Base-by-base conservation (phyloP, 352 stramenopile genomes). In the Phytophthora sp. region DNA sequence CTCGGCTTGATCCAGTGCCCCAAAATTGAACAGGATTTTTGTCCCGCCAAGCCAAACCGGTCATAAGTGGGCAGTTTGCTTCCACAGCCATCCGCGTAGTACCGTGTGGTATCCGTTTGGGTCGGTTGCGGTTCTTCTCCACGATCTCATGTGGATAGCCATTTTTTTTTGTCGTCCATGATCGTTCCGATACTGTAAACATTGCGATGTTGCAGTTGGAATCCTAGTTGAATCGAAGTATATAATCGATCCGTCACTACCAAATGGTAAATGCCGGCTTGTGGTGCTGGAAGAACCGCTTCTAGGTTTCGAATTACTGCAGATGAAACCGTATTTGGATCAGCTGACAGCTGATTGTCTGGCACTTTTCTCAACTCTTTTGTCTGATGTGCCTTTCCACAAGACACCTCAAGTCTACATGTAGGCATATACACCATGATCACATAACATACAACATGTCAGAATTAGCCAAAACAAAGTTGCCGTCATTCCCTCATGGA, bases 381-480 rank as follows among this genome's bases (percentile, higher is more conserved):
- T 15, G 12, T 5, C 1, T 50, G 38, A 13, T 66, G 49, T 4
- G 39, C 29, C 15, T 49, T 54, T 1, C 49, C 47, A 7, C 41
- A 60, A 16, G 55, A 66, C 6, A 66, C 30, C 15, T 60, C 58
- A 31, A 60, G 29, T 60, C 49, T 66, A 41, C 36, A 59, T 57
- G 36, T 54, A n/a, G 30, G 24, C n/a, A 12, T 1, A 63, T 46
- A 27, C 60, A 57, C 0, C 31, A 52, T 47, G 0, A 44, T 11
- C 0, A 33, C 2, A 39, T 50, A 5, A 55, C 12, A 62, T 69
- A 63, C 52, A 59, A 69, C 45, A 69, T 57, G 29, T 42, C 23
- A 1, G n/a, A 58, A 23, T 68, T 57, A 26, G 42, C 11, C 29
- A 46, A 61, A 67, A 53, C 46, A 47, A 26, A n/a, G n/a, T n/a